A percentile compares a stretch with the other conserved stretches of the same genome.
Conservation (phyloP, 257 asterid species). For the Gentiana dahurica region DNA sequence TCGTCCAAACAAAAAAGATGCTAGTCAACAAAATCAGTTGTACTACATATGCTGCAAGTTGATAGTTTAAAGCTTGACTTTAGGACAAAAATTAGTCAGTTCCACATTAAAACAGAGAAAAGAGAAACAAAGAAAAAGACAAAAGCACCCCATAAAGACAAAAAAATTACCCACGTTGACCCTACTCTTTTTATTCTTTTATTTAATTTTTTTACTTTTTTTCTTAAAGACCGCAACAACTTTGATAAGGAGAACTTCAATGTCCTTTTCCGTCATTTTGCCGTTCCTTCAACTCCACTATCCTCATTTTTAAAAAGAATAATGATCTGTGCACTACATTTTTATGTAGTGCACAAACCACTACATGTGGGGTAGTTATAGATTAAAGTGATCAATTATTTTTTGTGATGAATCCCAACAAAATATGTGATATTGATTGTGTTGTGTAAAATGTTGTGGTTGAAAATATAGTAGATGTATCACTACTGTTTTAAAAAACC, state of each 20-base stretch:
- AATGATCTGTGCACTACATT: neutral
- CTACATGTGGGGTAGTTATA: no score
- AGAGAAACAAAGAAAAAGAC: constrained; percentile 19
- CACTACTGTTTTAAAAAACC: no score
- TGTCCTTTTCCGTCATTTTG: constrained; percentile 10
- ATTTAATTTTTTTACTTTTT: no score
- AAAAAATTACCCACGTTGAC: constrained; percentile 21
- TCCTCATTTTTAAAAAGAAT: constrained; percentile 4
- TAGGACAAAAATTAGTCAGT: constrained; percentile 10
- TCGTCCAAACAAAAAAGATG: neutral
- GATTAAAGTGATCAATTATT: no score
- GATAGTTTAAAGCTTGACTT: constrained; percentile 14
- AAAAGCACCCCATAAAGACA: constrained; percentile 25
- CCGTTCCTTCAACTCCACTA: constrained; percentile 2
- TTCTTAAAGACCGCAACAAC: constrained; percentile 2
- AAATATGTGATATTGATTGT: no score
- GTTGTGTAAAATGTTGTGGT: no score
- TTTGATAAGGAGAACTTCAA: neutral
- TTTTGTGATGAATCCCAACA: no score
- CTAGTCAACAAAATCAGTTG: neutral
- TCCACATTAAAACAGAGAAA: neutral
- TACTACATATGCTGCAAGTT: no score
- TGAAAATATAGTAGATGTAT: neutral
- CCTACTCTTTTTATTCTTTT: constrained; percentile 3
- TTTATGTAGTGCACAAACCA: no score